These are phyloP conservation scores for Phoenix dactylifera DNA, from an alignment of 176 grass and related monocot genomes.

Conservation along the genomic window DNA sequence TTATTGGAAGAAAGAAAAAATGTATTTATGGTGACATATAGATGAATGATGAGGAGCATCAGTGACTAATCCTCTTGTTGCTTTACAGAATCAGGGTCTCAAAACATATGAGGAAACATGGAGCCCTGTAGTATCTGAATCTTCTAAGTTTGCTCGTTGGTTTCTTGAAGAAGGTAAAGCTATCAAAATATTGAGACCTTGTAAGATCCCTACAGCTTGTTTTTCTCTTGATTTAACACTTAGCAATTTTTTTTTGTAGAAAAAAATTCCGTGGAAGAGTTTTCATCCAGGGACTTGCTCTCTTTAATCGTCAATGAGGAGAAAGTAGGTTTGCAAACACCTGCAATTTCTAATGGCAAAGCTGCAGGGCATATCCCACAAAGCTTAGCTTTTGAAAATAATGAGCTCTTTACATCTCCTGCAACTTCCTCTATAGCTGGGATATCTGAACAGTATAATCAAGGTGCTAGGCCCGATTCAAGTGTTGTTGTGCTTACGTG, in stretches of 20 bases:
- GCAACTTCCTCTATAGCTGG: constrained; percentile 22
- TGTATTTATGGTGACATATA: background rate
- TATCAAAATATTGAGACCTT: background rate
- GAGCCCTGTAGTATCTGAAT: constrained; percentile 47
- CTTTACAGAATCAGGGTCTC: constrained; percentile 46
- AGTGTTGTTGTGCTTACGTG: constrained; percentile 69
- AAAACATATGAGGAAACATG: constrained; percentile 39
- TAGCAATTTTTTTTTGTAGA: constrained; percentile 31
- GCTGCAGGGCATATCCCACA: constrained; percentile 28
- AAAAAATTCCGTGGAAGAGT: constrained; percentile 41
- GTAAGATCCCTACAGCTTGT: background rate
- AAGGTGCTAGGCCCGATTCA: constrained; percentile 31
- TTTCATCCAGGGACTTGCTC: constrained; percentile 52
- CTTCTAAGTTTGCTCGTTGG: constrained; percentile 91
- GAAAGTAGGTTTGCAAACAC: constrained; percentile 30
- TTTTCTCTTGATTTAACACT: constrained; percentile 18
- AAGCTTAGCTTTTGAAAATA: constrained; percentile 22
- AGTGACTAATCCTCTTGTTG: background rate
- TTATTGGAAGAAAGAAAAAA: background rate
- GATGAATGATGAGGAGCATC: background rate
- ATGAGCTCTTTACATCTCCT: constrained; percentile 23
- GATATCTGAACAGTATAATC: constrained; percentile 26
- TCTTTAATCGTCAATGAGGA: constrained; percentile 76
- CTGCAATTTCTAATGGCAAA: constrained; percentile 24
- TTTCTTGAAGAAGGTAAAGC: constrained; percentile 65